Conservation (phyloP, 2,329 filamentous ascomycete genomes). For the Cladophialophora carrionii region DNA sequence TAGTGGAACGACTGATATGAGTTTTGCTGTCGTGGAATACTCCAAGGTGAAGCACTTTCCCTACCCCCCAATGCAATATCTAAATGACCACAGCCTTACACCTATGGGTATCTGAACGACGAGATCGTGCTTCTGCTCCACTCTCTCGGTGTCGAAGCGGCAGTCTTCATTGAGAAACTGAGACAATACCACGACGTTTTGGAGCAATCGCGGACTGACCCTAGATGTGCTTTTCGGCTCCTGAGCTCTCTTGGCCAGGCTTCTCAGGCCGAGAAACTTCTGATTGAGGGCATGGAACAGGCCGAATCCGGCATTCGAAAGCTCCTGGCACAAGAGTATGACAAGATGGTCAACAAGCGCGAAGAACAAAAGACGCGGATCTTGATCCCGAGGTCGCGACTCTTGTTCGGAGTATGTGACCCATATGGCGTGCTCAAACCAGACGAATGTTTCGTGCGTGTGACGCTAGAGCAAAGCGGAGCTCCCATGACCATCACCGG, state of each 20-base stretch:
- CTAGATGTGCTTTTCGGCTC: conserved; percentile 7
- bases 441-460: conserved; percentile 14
- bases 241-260: conserved; percentile 9
- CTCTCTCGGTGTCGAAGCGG: conserved; percentile 1
- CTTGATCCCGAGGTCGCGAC: conserved; percentile 8
- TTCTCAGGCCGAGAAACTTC: conserved; percentile 5
- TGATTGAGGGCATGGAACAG: conserved; percentile 7
- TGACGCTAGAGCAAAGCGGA: conserved; percentile 3
- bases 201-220: conserved; percentile 3
- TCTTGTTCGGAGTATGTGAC: conserved; percentile 12
- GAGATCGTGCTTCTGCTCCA: conserved; percentile 11
- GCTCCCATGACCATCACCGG: conserved; percentile 4
- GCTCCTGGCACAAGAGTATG: conserved; percentile 2
- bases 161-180: conserved; percentile 9
- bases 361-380: conserved; percentile 9
- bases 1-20: conserved; percentile 12
- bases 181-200: conserved; percentile 6
- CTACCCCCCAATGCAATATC: neutral
- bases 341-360: conserved; percentile 11
- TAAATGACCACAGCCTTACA: conserved; percentile 7
- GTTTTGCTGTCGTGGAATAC: conserved; percentile 14
- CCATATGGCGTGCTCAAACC: conserved; percentile 15
- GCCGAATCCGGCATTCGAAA: conserved; percentile 2
- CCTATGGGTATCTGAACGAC: conserved; percentile 14
- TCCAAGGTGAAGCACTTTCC: conserved; percentile 1